phyloP scores from a whole-genome alignment of 306 rosid genomes.

The Vachellia pachyceras region DNA sequence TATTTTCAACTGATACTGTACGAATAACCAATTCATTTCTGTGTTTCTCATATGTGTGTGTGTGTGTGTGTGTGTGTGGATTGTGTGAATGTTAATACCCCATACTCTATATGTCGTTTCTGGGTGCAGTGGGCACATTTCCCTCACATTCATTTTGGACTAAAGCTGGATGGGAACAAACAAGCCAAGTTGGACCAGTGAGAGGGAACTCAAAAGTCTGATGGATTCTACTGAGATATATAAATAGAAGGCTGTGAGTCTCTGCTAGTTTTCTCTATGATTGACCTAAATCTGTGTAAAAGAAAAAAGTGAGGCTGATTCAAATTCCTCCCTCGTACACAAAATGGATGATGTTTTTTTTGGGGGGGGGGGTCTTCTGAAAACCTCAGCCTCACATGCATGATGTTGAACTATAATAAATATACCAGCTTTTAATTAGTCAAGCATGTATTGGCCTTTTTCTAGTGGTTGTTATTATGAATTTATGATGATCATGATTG shows the following conservation, averaged over 20 bases:
- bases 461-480: constrained; percentile 25
- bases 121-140: constrained; percentile 97
- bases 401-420: constrained; percentile 14
- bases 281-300: constrained; percentile 48
- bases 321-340: constrained; percentile 43
- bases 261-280: constrained; percentile 45
- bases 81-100: neutral
- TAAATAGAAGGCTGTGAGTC: constrained; percentile 45
- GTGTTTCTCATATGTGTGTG: neutral
- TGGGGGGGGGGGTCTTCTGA: constrained; percentile 34
- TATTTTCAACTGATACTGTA: neutral
- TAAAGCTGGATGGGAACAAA: constrained; percentile 74
- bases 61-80: too few relatives aligned
- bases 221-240: constrained; percentile 57
- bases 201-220: constrained; percentile 63
- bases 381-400: constrained; percentile 40
- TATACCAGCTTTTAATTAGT: neutral
- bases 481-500: constrained; percentile 37
- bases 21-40: neutral
- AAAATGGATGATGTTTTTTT: constrained; percentile 44
- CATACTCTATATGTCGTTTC: neutral
- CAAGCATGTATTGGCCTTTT: constrained; percentile 36
- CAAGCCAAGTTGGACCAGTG: constrained; percentile 70
- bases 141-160: constrained; percentile 93
- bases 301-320: constrained; percentile 47